These are phyloP conservation scores for Beauveria sp. DNA, from an alignment of 2,329 filamentous ascomycete genomes.

Conservation along the genomic window DNA sequence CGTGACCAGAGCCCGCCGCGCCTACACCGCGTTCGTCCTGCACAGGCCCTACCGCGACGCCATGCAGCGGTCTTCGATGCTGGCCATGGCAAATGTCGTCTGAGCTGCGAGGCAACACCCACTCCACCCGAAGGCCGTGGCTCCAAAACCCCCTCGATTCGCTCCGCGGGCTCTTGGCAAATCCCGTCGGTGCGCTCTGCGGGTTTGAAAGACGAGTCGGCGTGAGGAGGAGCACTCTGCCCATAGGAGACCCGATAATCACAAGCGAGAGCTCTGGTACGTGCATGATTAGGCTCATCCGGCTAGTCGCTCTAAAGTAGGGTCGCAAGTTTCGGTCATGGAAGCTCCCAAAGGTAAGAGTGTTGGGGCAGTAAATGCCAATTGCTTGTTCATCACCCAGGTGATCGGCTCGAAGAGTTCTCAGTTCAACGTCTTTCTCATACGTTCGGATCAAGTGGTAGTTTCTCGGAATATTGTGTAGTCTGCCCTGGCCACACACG, in stretches of 20 bases:
- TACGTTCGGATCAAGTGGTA: slow-evolving; percentile 40
- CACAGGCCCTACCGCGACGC: slow-evolving; percentile 60
- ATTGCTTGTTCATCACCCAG: slow-evolving; percentile 19
- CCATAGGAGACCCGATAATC: slow-evolving; percentile 58
- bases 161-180: slow-evolving; percentile 10
- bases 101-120: slow-evolving; percentile 37
- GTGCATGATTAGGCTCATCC: slow-evolving; percentile 52
- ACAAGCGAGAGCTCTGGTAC: slow-evolving; percentile 66
- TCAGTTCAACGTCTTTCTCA: slow-evolving; percentile 41
- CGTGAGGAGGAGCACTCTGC: slow-evolving; percentile 58
- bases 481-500: not conserved
- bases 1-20: slow-evolving; percentile 16
- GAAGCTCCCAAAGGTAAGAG: slow-evolving; percentile 20
- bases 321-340: slow-evolving; percentile 16
- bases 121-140: slow-evolving; percentile 46
- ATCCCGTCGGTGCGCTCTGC: slow-evolving; percentile 14
- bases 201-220: slow-evolving; percentile 26
- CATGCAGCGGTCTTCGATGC: slow-evolving; percentile 49
- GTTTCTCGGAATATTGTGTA: slow-evolving; percentile 12
- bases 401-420: slow-evolving; percentile 22
- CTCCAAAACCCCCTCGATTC: slow-evolving; percentile 21
- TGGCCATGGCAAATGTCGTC: slow-evolving; percentile 39
- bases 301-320: slow-evolving; percentile 28
- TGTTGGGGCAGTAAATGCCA: slow-evolving; percentile 25
- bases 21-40: slow-evolving; percentile 33